Base-by-base conservation (phyloP, 495 filamentous ascomycete genomes). In the Amphirosellinia nigrospora region DNA sequence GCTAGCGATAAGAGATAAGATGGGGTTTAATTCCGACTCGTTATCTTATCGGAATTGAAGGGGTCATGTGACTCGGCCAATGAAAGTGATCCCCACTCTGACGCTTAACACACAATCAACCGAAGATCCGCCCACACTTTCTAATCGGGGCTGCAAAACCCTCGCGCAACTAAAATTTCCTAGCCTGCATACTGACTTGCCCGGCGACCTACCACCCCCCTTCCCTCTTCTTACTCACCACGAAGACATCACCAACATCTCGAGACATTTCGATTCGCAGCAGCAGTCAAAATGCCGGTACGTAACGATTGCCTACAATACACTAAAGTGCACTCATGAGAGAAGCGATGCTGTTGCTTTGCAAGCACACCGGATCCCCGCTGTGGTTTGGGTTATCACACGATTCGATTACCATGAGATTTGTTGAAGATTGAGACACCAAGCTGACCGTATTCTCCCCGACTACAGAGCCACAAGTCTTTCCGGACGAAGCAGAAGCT, bases 401-500 rank as follows among this genome's bases (percentile, higher is more conserved):
- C 19, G 32, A 48, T 30, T 32, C 19, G 8, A 19, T 45, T 38
- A 19, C 32, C 16, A 23, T n/a, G 39, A n/a, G n/a, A 60, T 9
- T 16, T 19, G 45, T 32, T 32, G 41, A 21, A 30, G 21, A 13
- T 34, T 5, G 59, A 45, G 50, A 69, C 68, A 56, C 30, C 16
- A 46, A 64, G 48, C 74, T 76, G 71, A 76, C 68, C 19, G 50
- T 72, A 13, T 9, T 62, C 43, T 61, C 45, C 23, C 30, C 65
- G 69, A 61, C 70, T 71, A 82, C 83, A 97, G 94, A 93, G 91
- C 89, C 93, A 99, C 88, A 98, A 98, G 90, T 93, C 94, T 80
- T 98, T 98, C 93, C 91, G 93, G 82, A 96, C 93, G 84, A 99
- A 99, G 95, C 92, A 96, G 85, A 99, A 99, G 96, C 96, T 99